These are phyloP conservation scores for Candida frijolesensis DNA, from an alignment of 1,139 yeast genomes.

Conservation along the genomic window DNA sequence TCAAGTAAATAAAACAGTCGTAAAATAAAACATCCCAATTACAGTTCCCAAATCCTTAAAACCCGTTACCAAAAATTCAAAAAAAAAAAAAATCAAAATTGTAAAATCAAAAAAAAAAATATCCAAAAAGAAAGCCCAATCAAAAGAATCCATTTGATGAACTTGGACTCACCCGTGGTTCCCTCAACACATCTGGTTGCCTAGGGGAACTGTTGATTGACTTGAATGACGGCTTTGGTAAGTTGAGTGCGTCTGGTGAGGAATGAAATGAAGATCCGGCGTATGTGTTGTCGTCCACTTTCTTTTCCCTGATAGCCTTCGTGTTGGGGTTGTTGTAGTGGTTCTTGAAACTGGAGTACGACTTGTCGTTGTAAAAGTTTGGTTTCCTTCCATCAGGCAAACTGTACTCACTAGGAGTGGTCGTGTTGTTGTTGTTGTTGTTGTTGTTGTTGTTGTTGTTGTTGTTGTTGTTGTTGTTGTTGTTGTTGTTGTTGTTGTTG, in stretches of 20 bases:
- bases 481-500: too few species aligned
- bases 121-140: background rate
- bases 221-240: slow-evolving; percentile 58
- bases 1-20: background rate
- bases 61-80: background rate
- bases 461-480: background rate
- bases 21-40: background rate
- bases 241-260: slow-evolving; percentile 57
- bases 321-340: slow-evolving; percentile 15
- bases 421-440: background rate
- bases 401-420: slow-evolving; percentile 14
- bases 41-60: background rate
- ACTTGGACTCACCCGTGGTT: background rate
- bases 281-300: slow-evolving; percentile 31
- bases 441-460: background rate
- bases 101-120: background rate
- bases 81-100: slow-evolving; percentile 1
- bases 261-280: slow-evolving; percentile 64
- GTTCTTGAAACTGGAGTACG: background rate
- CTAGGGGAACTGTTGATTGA: slow-evolving; percentile 6
- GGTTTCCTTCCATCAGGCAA: slow-evolving; percentile 40
- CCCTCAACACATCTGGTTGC: slow-evolving; percentile 9
- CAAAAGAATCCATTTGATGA: background rate
- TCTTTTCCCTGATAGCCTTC: slow-evolving; percentile 19
- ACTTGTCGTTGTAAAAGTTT: slow-evolving; percentile 22